Conservation (phyloP, 169 alveolate species). For the Theileria annulata region DNA sequence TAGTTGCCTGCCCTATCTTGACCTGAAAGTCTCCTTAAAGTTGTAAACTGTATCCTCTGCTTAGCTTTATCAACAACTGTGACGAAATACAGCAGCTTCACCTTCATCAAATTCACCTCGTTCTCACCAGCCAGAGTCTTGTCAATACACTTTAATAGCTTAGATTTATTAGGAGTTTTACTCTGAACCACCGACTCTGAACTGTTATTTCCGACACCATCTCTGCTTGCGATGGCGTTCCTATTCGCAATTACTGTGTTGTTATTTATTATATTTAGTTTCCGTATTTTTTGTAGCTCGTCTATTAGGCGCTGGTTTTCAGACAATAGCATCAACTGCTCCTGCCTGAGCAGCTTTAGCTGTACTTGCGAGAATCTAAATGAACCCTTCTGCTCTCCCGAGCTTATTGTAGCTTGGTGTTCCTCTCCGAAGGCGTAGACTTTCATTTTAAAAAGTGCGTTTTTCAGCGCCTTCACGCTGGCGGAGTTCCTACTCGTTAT, state of each 20-base stretch:
- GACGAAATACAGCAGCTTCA: conserved; percentile 15
- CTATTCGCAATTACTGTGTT: not conserved
- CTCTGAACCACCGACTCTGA: not conserved
- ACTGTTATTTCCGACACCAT: conserved; percentile 38
- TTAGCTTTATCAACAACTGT: conserved; percentile 10
- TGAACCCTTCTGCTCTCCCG: conserved; percentile 34
- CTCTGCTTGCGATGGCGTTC: conserved; percentile 19
- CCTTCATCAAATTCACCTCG: conserved; percentile 26
- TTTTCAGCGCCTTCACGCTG: conserved; percentile 55
- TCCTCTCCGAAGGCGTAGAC: conserved; percentile 65
- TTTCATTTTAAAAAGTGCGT: conserved; percentile 61
- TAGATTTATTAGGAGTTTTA: conserved; percentile 19
- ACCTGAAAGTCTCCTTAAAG: conserved; percentile 1
- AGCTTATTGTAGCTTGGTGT: conserved; percentile 52
- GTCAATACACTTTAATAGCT: conserved; percentile 48
- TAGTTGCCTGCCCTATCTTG: not conserved
- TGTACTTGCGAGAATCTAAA: conserved; percentile 71
- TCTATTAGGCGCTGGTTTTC: conserved; percentile 76
- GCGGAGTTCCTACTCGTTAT: conserved; percentile 66
- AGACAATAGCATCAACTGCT: conserved; percentile 75
- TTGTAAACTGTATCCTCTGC: not conserved
- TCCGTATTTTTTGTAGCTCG: conserved; percentile 71
- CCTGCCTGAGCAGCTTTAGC: conserved; percentile 75
- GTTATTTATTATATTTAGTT: conserved; percentile 10
- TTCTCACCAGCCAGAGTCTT: conserved; percentile 53